Evolutionary conservation across 208 protist species (phyloP).

Genomic region (Strigomonas culicis): DNA sequence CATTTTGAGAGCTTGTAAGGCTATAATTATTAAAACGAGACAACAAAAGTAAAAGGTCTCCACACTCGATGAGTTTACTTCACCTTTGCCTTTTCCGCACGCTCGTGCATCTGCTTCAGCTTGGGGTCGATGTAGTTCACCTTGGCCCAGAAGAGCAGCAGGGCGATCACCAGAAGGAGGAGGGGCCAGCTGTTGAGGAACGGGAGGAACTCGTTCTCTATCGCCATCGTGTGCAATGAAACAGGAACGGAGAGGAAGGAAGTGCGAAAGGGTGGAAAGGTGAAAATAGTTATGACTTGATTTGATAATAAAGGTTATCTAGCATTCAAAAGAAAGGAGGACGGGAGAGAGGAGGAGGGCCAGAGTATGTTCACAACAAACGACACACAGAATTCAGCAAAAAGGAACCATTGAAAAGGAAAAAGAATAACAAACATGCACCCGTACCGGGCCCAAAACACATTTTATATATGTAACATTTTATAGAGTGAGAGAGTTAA

Average conservation of each 20-base stretch:
- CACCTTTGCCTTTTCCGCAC: conserved; percentile 12
- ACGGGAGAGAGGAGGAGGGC: neutral
- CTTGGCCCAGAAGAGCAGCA: conserved; percentile 17
- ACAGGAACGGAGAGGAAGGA: neutral
- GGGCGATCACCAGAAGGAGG: conserved; percentile 23
- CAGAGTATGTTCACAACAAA: neutral
- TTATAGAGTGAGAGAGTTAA: too few species aligned
- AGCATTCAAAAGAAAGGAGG: neutral
- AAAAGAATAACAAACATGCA: conserved; percentile 6
- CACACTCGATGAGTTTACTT: neutral
- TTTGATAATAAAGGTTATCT: neutral
- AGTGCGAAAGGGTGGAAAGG: neutral
- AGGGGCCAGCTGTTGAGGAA: conserved; percentile 51
- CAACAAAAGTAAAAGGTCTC: neutral
- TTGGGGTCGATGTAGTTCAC: conserved; percentile 23
- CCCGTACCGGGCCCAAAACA: neutral
- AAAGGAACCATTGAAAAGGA: neutral
- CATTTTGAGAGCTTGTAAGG: too few species aligned
- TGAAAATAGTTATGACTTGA: neutral
- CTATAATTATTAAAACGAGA: too few species aligned
- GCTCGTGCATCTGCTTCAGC: conserved; percentile 19
- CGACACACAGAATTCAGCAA: neutral
- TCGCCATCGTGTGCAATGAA: conserved; percentile 13
- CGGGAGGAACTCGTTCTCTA: conserved; percentile 46
- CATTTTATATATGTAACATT: too few species aligned